Conservation (phyloP, 2,329 filamentous ascomycete genomes). For the Alternaria sp. region DNA sequence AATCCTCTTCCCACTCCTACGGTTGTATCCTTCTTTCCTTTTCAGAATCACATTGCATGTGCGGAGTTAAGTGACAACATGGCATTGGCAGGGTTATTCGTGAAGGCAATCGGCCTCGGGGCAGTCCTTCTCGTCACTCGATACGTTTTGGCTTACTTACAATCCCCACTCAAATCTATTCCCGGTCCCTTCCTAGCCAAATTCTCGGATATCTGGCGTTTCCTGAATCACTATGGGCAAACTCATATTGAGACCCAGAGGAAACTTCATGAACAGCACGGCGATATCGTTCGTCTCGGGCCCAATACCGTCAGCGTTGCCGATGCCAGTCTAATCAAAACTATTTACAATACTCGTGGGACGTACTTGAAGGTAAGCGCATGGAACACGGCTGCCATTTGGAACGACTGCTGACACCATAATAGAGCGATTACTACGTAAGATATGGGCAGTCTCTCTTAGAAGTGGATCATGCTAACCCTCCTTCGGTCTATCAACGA, state of each 20-base stretch:
- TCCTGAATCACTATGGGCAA: conserved; percentile 36
- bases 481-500: conserved; percentile 30
- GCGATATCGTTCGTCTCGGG: conserved; percentile 37
- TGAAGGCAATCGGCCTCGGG: conserved; percentile 21
- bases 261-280: conserved; percentile 38
- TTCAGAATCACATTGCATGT: background rate
- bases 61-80: conserved; percentile 12
- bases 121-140: conserved; percentile 20
- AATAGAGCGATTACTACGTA: conserved; percentile 40
- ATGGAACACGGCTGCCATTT: background rate
- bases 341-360: conserved; percentile 41
- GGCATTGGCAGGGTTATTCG: conserved; percentile 19
- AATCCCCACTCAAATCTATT: conserved; percentile 39
- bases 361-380: conserved; percentile 39
- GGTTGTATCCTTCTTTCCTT: background rate
- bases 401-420: background rate
- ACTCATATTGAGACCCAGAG: conserved; percentile 40
- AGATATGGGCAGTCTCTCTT: background rate
- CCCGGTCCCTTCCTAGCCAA: conserved; percentile 44
- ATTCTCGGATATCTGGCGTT: conserved; percentile 43
- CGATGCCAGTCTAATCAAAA: conserved; percentile 40
- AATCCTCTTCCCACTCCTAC: background rate
- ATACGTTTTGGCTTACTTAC: conserved; percentile 32
- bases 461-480: background rate
- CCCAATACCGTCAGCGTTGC: conserved; percentile 40